Evolutionary conservation across 2,329 filamentous ascomycete genomes (phyloP).

Genomic region (Fusarium paranaense): DNA sequence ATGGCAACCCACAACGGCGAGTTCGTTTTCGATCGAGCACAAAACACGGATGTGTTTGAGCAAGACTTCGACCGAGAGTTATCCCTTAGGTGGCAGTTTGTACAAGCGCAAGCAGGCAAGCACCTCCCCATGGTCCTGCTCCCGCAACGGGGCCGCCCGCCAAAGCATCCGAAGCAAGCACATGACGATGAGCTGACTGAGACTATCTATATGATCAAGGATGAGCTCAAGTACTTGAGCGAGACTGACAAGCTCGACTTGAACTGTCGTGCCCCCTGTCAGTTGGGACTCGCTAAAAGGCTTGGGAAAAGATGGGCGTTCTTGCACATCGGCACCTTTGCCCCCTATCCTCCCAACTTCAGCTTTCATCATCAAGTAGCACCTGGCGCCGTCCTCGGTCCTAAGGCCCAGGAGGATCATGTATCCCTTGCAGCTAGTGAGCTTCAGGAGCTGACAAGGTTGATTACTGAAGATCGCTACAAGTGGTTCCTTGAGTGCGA

Average conservation of each 20-base stretch:
- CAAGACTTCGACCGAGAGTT: not conserved
- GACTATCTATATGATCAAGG: not conserved
- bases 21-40: not conserved
- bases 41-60: not conserved
- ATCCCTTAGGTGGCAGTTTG: not conserved
- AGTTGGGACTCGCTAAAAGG: not conserved
- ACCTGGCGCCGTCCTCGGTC: not conserved
- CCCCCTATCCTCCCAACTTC: not conserved
- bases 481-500: not conserved
- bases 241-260: not conserved
- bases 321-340: not conserved
- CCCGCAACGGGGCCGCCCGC: not conserved
- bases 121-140: not conserved
- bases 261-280: not conserved
- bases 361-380: not conserved
- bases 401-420: not conserved
- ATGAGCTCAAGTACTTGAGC: not conserved
- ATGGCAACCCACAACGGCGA: not conserved
- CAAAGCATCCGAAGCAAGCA: not conserved
- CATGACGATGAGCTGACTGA: not conserved
- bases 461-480: not conserved
- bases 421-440: not conserved
- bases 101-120: not conserved
- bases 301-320: not conserved
- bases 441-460: not conserved